Evolutionary conservation across 1,139 yeast species (phyloP), one percentile per base, ranked within the genome.

Genomic region (Blastobotrys raffinosifermentans): DNA sequence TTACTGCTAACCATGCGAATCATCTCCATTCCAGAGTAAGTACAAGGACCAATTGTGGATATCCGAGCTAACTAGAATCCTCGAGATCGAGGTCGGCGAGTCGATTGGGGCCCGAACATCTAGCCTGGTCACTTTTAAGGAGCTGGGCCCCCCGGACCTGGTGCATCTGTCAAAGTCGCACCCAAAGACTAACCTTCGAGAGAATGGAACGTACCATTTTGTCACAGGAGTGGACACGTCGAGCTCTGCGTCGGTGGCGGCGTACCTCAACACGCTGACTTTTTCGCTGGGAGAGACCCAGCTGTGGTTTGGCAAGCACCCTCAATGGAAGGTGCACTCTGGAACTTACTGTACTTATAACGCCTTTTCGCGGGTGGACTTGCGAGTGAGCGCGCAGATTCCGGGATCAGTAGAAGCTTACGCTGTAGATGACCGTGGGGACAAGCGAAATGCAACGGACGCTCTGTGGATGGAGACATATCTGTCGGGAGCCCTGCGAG

Each of bases 101-200:
- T 71, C 78, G 22, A 55, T 76, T 38, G 66, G 63, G 30, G 73
- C 73, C 37, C 65, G 82, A 38, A 64, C 73, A 19, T 53, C 58
- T 19, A 61, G 67, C 27, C 57, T 75, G 32, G 52, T 63, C n/a
- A 60, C 69, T 16, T 74, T 73, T 49, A 69, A 66, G 39, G 75
- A 73, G 33, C 57, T 91, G 37, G 98, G 98, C 0, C 95, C 96
- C 0, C 89, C 96, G 4, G 97, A 91, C 64, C 67, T 91, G 47
- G 83, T 94, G 35, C 94, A 84, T 54, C 55, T 77, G 18, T 65
- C 80, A 21, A 70, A 67, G 38, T 50, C 53, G 7, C 50, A 52
- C 32, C 73, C 73, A 38, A 73, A 76, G 40, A 50, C 69, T 53
- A 46, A 66, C 63, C 33, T 58, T 53, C 46, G 69, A 57, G 51